Evolutionary conservation across 1,284 basidiomycete genomes (phyloP), one percentile per base, ranked within the genome.

Genomic region (Mycena citricolor): DNA sequence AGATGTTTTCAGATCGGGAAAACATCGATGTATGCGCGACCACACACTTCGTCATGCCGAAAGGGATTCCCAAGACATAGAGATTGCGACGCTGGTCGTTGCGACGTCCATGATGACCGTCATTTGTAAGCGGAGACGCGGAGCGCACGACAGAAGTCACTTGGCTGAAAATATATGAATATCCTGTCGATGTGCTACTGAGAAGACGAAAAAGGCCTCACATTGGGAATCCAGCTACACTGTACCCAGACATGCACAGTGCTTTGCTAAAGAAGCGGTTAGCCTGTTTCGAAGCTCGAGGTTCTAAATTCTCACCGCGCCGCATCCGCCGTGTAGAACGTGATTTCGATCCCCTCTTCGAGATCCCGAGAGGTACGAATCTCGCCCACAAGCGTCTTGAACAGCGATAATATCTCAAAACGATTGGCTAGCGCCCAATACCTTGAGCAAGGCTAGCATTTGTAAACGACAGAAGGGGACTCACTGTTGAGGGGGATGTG

Each of bases 61-160:
- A 87, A 4, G 86, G 86, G 36, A 89, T 61, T 13, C 86, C 86
- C 17, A 89, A 76, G 22, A 89, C 86, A 54, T 89, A 89, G 33
- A 89, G 76, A 59, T 89, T 89, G 45, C 86, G 75, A 39, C 86
- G 83, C 44, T 62, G 57, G 54, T 87, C 85, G 24, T 63, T 49
- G 8, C 66, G 67, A 22, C 61, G 69, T 44, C 42, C 49, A 42
- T 35, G 36, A 28, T 23, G 26, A 12, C 22, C 38, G 54, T 54
- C 22, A 29, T 8, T 32, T 41, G 13, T 41, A 31, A 44, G 43
- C 10, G 60, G 47, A 16, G 51, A 52, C 5, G 45, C 42, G 20
- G 48, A 23, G 29, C 51, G 47, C 39, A 49, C 38, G 44, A 56
- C 32, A 51, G 52, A 48, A 58, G 65, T 58, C 52, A 63, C 54